phyloP scores from a whole-genome alignment of 2,329 filamentous ascomycete species.

The Ascochyta lentis region DNA sequence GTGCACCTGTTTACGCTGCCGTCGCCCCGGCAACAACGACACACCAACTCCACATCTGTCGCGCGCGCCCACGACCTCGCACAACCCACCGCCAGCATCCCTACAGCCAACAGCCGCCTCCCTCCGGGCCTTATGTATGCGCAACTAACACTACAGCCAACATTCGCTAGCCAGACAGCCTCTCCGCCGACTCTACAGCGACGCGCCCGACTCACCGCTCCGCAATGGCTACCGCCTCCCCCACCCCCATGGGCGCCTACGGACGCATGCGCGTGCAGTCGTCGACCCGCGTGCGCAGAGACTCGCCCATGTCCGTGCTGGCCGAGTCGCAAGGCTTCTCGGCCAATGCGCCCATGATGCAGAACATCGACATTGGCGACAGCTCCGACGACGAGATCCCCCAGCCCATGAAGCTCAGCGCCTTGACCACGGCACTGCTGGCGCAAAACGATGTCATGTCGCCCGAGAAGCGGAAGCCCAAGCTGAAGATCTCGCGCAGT shows the following conservation, averaged over 20 bases:
- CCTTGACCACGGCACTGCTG: constrained; percentile 85
- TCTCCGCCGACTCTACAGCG: constrained; percentile 30
- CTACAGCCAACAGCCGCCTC: constrained; percentile 43
- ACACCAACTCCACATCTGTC: constrained; percentile 13
- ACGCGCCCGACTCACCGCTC: constrained; percentile 23
- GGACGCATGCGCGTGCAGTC: constrained; percentile 48
- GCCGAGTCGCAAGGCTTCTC: constrained; percentile 55
- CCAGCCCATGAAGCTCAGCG: constrained; percentile 87
- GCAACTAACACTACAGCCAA: constrained; percentile 47
- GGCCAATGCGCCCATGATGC: constrained; percentile 54
- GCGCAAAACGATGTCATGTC: constrained; percentile 53
- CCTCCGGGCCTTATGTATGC: constrained; percentile 48
- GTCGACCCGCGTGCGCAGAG: constrained; percentile 48
- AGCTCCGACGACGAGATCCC: constrained; percentile 95
- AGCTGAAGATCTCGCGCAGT: constrained; percentile 48
- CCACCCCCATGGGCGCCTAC: constrained; percentile 50
- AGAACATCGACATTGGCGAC: constrained; percentile 68
- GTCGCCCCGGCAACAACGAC: constrained; percentile 15
- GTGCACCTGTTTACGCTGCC: constrained; percentile 6
- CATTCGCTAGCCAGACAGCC: constrained; percentile 47
- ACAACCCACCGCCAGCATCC: constrained; percentile 38
- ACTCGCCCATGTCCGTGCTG: constrained; percentile 56
- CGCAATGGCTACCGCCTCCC: constrained; percentile 50
- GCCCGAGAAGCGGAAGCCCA: constrained; percentile 47
- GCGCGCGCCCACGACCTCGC: constrained; percentile 7